Base-by-base conservation (phyloP, 441 rosid species). In the Dalechampia spathulata region DNA sequence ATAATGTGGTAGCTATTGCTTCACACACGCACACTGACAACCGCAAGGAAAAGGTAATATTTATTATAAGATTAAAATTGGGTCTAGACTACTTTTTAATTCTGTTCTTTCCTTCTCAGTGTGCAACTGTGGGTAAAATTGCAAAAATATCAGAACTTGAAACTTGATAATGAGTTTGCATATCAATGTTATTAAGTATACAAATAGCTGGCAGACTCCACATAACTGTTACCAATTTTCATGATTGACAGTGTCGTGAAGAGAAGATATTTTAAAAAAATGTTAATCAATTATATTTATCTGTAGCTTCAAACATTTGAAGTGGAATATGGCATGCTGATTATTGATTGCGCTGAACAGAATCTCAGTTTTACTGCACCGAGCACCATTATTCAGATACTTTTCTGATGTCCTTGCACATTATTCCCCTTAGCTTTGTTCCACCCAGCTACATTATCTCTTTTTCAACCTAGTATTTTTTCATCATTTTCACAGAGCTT, bases 41-140 rank as follows among this genome's bases (percentile, higher is more conserved):
- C 57, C 83, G 92, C 20, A 85, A 82, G 72, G 92, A 85, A 75
- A 85, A 85, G 88, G 92, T 85, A 78, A 64, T 37, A 21, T 42
- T 52, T 16, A 25, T 53, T 43, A 12, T 32, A 49, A 26, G 38
- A n/a, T 38, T 25, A 49, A 17, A 13, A 6, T 15, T 37, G 25
- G 12, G 6, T 45, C 22, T 17, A 17, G 41, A 39, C 16, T 8
- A 6, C 21, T 13, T 14, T 14, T 8, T 30, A 3, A 30, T 30
- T 30, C 8, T 30, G 8, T 30, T 30, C 8, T 4, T 8, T 30
- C 5, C 8, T 30, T 4, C 34, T 30, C 8, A 8, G 8, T 30
- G 34, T 42, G 6, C 45, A 44, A 47, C 39, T 14, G 12, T 34
- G 7, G 49, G 26, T 15, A 14, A 23, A 30, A 51, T 1, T 10